phyloP scores from a whole-genome alignment of 768 basidiomycete species.

The Arthromyces matolae region DNA sequence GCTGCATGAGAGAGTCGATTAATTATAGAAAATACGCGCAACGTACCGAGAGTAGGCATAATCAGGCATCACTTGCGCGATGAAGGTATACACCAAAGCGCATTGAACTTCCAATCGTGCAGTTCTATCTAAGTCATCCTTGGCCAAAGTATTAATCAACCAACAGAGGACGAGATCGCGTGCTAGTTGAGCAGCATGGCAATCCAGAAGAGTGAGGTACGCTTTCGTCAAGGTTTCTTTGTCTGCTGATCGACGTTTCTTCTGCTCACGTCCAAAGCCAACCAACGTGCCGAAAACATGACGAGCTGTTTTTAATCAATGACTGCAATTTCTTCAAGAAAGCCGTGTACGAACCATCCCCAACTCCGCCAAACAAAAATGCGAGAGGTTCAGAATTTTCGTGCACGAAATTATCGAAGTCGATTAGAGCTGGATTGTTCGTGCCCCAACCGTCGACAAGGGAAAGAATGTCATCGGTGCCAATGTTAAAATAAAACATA shows the following conservation, averaged over 20 bases:
- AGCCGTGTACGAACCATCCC: too few species aligned
- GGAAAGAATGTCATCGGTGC: too few species aligned
- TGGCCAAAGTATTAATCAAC: slow-evolving; percentile 19
- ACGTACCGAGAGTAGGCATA: slow-evolving; percentile 19
- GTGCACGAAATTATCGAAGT: slow-evolving; percentile 13
- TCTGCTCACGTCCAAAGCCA: slow-evolving; percentile 17
- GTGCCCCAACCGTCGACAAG: slow-evolving; percentile 22
- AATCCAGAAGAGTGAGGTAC: slow-evolving; percentile 22
- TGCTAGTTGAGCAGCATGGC: slow-evolving; percentile 22
- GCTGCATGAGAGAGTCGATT: background rate
- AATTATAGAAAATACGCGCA: background rate
- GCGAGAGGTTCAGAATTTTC: too few species aligned
- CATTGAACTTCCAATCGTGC: slow-evolving; percentile 18
- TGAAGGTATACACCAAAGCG: slow-evolving; percentile 23
- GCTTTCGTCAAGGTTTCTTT: slow-evolving; percentile 5
- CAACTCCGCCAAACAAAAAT: too few species aligned
- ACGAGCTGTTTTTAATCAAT: slow-evolving; percentile 12
- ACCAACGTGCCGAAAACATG: slow-evolving; percentile 26
- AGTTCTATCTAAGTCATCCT: slow-evolving; percentile 4
- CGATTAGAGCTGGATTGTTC: slow-evolving; percentile 18
- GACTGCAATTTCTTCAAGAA: too few species aligned
- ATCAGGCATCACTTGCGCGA: slow-evolving; percentile 19
- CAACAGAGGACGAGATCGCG: slow-evolving; percentile 20
- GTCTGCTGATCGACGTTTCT: slow-evolving; percentile 14
- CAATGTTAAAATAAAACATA: too few species aligned